Evolutionary conservation across 805 yeast species (phyloP), one percentile per base, ranked within the genome.

Genomic region (Pichia pseudocactophila): DNA sequence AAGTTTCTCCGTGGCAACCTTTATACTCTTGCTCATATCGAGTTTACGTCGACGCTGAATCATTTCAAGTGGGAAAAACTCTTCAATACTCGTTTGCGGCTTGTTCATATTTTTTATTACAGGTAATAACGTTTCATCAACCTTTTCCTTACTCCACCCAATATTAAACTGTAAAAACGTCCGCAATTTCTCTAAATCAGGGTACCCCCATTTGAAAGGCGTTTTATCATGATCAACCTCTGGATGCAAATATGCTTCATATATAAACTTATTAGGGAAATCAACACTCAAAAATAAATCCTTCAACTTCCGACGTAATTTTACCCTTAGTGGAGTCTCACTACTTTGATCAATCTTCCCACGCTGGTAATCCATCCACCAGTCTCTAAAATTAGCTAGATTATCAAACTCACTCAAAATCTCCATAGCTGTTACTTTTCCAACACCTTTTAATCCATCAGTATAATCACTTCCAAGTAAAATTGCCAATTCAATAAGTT

Each of bases 401-500:
- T 49, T 46, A 1, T 74, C 77, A 62, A 90, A 92, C 52, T 89
- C 95, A 0, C 95, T 95, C 30, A 92, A 54, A 16, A 92, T 74
- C 59, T 92, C 97, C 76, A 87, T 76, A 0, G 95, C 92, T 16
- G 81, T 71, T 1, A 92, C 97, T 0, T 96, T 96, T 1, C 99
- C 99, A 46, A 92, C 73, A 2, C 97, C 95, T 44, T 84, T 81
- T 30, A 92, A 63, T 0, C 99, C 99, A 41, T 81, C 85, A 0
- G 98, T 89, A 58, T 92, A 92, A 63, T 92, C 98, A 60, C 96
- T 86, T 0, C 99, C 99, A 17, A 92, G 63, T 20, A 92, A 61
- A 37, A 80, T 70, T 0, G 97, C 98, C 46, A 92, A 62, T 35
- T 84, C 87, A 25, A 92, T 86, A 59, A 92, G 62, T 44, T 73